Base-by-base conservation (phyloP, 179 eudicot genomes). In the Beta lomatogona region DNA sequence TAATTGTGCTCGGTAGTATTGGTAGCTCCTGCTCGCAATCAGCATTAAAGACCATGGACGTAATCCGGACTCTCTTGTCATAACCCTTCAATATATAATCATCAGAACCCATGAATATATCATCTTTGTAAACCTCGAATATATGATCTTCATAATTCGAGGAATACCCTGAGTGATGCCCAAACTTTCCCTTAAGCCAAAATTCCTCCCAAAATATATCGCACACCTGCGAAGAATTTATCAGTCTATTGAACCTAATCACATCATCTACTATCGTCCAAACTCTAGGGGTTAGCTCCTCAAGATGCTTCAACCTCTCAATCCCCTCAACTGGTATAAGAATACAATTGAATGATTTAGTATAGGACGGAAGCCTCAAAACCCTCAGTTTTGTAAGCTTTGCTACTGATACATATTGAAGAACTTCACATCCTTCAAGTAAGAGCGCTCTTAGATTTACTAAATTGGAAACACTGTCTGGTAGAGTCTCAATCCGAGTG, bases 361-460 rank as follows among this genome's bases (percentile, higher is more conserved):
- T 31, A 31, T 31, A 31, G 36, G 36, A 60, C 69, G 4, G 36
- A 31, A 31, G 36, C 36, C 60, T 31, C 50, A 83, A 3, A 6
- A 19, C 61, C 25, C 58, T 68, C 46, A 83, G 19, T 18, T 83
- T 83, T 41, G 71, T 75, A 18, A 83, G 73, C 63, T 60, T 79
- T 9, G 66, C 80, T 9, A 83, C 19, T 10, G 83, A 83, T 19
- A 79, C 80, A 70, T 60, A 9, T 48, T 48, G 52, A 48, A 48
- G 9, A 9, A 5, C 2, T 4, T 0, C 0, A 41, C 82, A 79
- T 3, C 9, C 7, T 1, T 12, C 6, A 59, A 83, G 86, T 31
- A 74, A 13, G 15, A 83, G 72, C 2, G 65, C 77, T 64, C 54
- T 73, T 19, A 83, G 55, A 31, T 59, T 79, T 50, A 58, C 75